These are phyloP conservation scores for Stagonosporopsis cucurbitacearum DNA, from an alignment of 2,329 filamentous ascomycete genomes.

Conservation along the genomic window DNA sequence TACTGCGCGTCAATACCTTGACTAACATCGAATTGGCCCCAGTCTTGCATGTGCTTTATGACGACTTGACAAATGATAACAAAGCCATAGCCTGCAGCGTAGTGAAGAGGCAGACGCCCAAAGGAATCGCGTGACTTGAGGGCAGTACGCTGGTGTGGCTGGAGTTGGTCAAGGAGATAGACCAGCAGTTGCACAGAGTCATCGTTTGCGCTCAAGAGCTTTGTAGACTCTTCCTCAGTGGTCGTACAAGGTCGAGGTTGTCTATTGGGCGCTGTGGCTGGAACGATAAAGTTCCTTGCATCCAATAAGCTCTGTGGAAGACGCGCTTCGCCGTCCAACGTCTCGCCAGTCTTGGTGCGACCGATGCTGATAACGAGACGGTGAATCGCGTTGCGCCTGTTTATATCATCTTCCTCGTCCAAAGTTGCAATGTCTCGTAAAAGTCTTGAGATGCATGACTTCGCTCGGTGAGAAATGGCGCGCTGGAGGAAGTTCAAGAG, in stretches of 20 bases:
- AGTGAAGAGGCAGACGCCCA: conserved; percentile 86
- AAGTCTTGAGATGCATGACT: conserved; percentile 73
- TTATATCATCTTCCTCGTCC: conserved; percentile 89
- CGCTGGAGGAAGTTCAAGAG: conserved; percentile 81
- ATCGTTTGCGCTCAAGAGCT: conserved; percentile 71
- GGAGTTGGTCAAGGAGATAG: conserved; percentile 71
- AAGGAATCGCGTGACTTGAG: conserved; percentile 76
- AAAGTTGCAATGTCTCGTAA: conserved; percentile 72
- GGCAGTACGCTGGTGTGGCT: conserved; percentile 69
- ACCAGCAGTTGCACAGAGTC: conserved; percentile 73
- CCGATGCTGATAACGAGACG: conserved; percentile 91
- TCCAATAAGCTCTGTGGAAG: conserved; percentile 60
- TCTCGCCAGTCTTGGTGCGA: conserved; percentile 67
- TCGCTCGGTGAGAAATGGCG: conserved; percentile 73
- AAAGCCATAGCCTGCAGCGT: conserved; percentile 93
- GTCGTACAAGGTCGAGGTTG: conserved; percentile 67
- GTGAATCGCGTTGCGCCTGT: conserved; percentile 91
- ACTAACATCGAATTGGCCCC: conserved; percentile 83
- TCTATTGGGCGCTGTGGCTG: conserved; percentile 71
- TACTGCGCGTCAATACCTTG: conserved; percentile 83
- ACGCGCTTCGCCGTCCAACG: conserved; percentile 56
- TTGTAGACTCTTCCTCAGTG: conserved; percentile 67
- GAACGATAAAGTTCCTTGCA: conserved; percentile 76
- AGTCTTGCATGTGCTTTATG: conserved; percentile 86
- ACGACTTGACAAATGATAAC: conserved; percentile 87